Evolutionary conservation across 176 grass and related monocot species (phyloP).

Genomic region (Zea mays): DNA sequence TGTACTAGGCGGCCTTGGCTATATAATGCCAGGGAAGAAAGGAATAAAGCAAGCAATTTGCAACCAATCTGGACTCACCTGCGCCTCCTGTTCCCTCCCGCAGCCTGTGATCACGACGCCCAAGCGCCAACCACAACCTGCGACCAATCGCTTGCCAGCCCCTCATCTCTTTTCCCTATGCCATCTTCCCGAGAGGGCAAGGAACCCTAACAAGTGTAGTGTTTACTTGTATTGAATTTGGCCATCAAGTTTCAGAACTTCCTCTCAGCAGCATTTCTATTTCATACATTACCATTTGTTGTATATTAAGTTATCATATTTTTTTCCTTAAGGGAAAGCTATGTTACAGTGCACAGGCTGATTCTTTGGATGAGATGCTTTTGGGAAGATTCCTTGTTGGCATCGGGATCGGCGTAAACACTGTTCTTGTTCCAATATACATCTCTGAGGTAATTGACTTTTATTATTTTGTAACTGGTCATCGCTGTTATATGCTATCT

Average conservation of each 20-base stretch:
- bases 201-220: not conserved
- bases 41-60: too few relatives aligned
- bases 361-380: slow-evolving; percentile 89
- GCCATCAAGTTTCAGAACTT: slow-evolving; percentile 19
- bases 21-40: too few relatives aligned
- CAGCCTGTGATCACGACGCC: too few relatives aligned
- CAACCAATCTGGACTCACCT: too few relatives aligned
- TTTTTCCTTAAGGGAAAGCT: not conserved
- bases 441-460: slow-evolving; percentile 74
- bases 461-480: slow-evolving; percentile 17
- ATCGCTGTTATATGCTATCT: not conserved
- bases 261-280: not conserved
- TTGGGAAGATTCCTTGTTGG: slow-evolving; percentile 97
- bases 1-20: too few relatives aligned
- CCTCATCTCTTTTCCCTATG: too few relatives aligned
- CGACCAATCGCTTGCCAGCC: too few relatives aligned
- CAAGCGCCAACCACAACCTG: too few relatives aligned
- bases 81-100: too few relatives aligned
- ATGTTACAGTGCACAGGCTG: slow-evolving; percentile 70
- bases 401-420: slow-evolving; percentile 87
- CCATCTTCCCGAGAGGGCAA: too few relatives aligned
- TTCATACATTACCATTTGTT: slow-evolving; percentile 36
- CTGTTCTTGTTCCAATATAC: slow-evolving; percentile 91
- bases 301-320: not conserved
- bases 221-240: slow-evolving; percentile 10